Conservation (phyloP, 768 basidiomycete species). For the Lentinula aciculospora region DNA sequence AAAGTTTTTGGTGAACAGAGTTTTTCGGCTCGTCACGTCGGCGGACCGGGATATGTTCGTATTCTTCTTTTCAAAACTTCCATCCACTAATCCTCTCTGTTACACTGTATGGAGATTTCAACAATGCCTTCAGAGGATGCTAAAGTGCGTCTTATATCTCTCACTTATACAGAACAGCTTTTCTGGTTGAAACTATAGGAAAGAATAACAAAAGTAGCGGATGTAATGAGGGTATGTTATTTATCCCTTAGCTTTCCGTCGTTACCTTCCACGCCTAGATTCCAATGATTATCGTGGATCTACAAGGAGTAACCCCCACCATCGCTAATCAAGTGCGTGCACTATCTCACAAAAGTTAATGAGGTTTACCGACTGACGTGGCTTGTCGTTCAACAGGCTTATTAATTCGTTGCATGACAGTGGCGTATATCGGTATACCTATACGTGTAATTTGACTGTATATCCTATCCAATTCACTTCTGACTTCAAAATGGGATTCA, state of each 20-base stretch:
- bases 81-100: too few species aligned
- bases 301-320: conserved; percentile 91
- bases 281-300: conserved; percentile 94
- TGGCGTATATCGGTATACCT: conserved; percentile 17
- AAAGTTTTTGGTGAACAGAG: conserved; percentile 3
- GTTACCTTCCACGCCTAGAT: conserved; percentile 97
- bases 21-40: conserved; percentile 29
- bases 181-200: conserved; percentile 47
- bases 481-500: too few species aligned
- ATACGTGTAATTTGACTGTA: background rate
- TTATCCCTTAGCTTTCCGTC: background rate
- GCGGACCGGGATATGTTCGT: too few species aligned
- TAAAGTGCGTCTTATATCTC: conserved; percentile 45
- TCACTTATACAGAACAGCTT: background rate
- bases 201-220: conserved; percentile 75
- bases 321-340: conserved; percentile 93
- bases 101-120: background rate
- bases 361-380: too few species aligned
- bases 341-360: too few species aligned
- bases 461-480: background rate
- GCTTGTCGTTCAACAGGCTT: conserved; percentile 49
- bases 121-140: conserved; percentile 88
- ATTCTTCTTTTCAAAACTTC: too few species aligned
- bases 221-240: conserved; percentile 69
- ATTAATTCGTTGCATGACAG: conserved; percentile 67